Evolutionary conservation across 495 filamentous ascomycete genomes (phyloP).

Genomic region (Daldinia vernicosa): DNA sequence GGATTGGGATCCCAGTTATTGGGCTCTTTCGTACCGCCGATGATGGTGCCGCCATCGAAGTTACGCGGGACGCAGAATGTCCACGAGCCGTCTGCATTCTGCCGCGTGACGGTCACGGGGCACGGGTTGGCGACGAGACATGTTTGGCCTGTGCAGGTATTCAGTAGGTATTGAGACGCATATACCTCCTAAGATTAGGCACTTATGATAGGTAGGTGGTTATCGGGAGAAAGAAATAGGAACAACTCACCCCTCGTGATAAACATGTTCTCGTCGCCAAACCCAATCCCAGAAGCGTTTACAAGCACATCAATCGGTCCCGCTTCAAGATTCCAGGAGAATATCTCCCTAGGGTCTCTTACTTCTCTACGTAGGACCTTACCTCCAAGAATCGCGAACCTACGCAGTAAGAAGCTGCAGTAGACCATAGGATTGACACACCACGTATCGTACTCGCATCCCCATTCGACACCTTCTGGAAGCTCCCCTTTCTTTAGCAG

Average conservation of each 20-base stretch:
- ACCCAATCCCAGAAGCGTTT: conserved; percentile 67
- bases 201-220: too few species aligned
- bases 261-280: conserved; percentile 62
- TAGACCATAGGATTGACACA: conserved; percentile 72
- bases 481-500: conserved; percentile 50
- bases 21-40: conserved; percentile 70
- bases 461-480: conserved; percentile 62
- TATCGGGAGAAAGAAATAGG: not conserved
- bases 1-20: conserved; percentile 64
- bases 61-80: conserved; percentile 68
- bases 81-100: conserved; percentile 68
- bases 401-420: conserved; percentile 62
- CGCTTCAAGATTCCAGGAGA: conserved; percentile 48
- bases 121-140: conserved; percentile 55
- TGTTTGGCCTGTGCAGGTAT: conserved; percentile 50
- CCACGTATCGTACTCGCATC: conserved; percentile 65
- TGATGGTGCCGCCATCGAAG: conserved; percentile 67
- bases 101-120: conserved; percentile 63
- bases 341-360: conserved; percentile 58
- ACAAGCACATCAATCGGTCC: conserved; percentile 59
- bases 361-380: conserved; percentile 56
- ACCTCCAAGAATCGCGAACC: conserved; percentile 62
- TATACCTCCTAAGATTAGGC: too few species aligned
- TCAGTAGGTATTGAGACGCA: conserved; percentile 13
- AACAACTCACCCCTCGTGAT: conserved; percentile 59